Evolutionary conservation across 2,329 filamentous ascomycete species (phyloP).

Genomic region (Beauveria varroae): DNA sequence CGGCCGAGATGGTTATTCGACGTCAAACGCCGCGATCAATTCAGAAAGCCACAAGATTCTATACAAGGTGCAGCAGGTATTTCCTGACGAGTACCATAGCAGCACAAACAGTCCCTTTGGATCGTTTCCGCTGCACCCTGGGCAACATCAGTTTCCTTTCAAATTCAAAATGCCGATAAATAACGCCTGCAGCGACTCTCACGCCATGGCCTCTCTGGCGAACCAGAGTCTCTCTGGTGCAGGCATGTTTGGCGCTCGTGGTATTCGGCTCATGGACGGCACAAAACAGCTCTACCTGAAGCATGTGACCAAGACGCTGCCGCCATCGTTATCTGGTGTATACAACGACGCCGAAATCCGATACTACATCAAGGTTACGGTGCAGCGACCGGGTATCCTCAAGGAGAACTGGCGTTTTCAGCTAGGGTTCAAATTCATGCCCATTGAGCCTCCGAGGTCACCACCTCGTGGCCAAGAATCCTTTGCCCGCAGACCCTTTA

Average conservation of each 20-base stretch:
- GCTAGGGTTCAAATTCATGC: slow-evolving; percentile 74
- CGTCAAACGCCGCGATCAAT: slow-evolving; percentile 24
- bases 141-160: slow-evolving; percentile 71
- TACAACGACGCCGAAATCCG: slow-evolving; percentile 81
- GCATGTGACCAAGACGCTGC: slow-evolving; percentile 80
- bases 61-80: slow-evolving; percentile 67
- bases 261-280: slow-evolving; percentile 55
- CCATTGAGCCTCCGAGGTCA: slow-evolving; percentile 80
- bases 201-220: slow-evolving; percentile 38
- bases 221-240: slow-evolving; percentile 46
- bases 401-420: slow-evolving; percentile 77
- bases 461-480: slow-evolving; percentile 64
- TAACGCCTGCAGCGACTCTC: slow-evolving; percentile 56
- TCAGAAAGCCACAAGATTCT: slow-evolving; percentile 64
- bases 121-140: slow-evolving; percentile 55
- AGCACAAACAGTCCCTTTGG: slow-evolving; percentile 33
- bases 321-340: slow-evolving; percentile 82
- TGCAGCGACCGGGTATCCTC: slow-evolving; percentile 80
- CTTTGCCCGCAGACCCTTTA: slow-evolving; percentile 68
- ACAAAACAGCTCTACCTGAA: slow-evolving; percentile 51
- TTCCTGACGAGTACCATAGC: slow-evolving; percentile 48
- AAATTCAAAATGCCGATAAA: slow-evolving; percentile 72
- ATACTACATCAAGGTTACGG: slow-evolving; percentile 94
- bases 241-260: slow-evolving; percentile 40
- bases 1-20: slow-evolving; percentile 23